Evolutionary conservation across 1,139 yeast species (phyloP).

Genomic region (Saccharomyces hybrid): DNA sequence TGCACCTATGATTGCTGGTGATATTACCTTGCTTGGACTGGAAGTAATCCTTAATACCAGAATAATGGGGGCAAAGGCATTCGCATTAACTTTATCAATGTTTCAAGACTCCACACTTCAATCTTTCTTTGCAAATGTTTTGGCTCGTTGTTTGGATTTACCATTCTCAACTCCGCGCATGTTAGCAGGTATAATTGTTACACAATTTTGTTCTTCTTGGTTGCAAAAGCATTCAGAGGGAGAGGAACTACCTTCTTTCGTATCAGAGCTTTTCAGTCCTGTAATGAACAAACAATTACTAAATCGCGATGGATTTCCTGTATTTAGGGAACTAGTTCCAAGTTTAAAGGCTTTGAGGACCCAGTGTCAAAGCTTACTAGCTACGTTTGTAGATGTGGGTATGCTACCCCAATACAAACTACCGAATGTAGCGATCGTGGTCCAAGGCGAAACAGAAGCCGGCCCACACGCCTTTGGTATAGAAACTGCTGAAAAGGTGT

Average conservation of each 20-base stretch:
- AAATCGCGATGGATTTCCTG: slow-evolving; percentile 42
- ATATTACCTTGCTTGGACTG: slow-evolving; percentile 74
- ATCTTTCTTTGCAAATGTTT: slow-evolving; percentile 34
- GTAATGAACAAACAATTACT: slow-evolving; percentile 39
- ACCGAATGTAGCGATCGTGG: too few species aligned
- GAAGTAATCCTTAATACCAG: slow-evolving; percentile 72
- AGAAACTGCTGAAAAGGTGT: slow-evolving; percentile 65
- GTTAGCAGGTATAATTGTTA: slow-evolving; percentile 58
- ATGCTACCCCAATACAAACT: slow-evolving; percentile 48
- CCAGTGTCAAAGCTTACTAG: slow-evolving; percentile 76
- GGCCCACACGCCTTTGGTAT: slow-evolving; percentile 90
- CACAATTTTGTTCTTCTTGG: slow-evolving; percentile 55
- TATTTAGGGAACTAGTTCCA: slow-evolving; percentile 81
- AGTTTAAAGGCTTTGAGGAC: slow-evolving; percentile 78
- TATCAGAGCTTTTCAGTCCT: slow-evolving; percentile 32
- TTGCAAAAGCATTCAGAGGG: slow-evolving; percentile 9
- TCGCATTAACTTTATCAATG: slow-evolving; percentile 62
- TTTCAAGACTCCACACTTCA: slow-evolving; percentile 40
- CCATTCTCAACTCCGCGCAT: slow-evolving; percentile 78
- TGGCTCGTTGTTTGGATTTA: slow-evolving; percentile 31
- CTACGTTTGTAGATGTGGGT: slow-evolving; percentile 69
- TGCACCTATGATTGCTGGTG: slow-evolving; percentile 88
- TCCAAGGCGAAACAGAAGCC: slow-evolving; percentile 75
- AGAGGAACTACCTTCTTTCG: slow-evolving; percentile 20
- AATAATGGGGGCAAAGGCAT: slow-evolving; percentile 65